Percentiles rank a stretch among this genome's conserved stretches.
phyloP scores from a whole-genome alignment of 345 rosid genomes.

The Eucalyptus erythrocorys region DNA sequence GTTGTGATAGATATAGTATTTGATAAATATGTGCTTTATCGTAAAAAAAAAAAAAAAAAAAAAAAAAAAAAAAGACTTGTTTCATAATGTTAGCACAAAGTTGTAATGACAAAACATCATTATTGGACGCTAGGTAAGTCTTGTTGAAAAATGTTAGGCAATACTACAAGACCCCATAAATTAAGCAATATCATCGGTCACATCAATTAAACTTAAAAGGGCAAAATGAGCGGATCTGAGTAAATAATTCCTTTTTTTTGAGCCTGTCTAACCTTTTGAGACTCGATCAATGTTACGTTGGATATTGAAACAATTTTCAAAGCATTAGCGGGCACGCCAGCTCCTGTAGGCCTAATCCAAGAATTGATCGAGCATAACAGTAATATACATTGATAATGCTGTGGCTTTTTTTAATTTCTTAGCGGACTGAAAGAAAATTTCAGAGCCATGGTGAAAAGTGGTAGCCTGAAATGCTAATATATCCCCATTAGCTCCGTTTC shows the following conservation, averaged over 20 bases:
- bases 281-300: neutral
- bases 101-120: neutral
- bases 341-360: neutral
- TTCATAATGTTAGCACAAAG: neutral
- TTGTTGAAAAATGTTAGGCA: neutral
- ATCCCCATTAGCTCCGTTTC: neutral
- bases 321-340: neutral
- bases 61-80: neutral
- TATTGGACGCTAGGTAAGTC: neutral
- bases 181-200: neutral
- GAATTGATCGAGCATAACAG: neutral
- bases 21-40: neutral
- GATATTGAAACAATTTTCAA: neutral
- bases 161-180: neutral
- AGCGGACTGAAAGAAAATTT: neutral
- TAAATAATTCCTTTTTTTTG: neutral
- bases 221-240: neutral
- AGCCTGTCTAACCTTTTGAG: rapidly evolving
- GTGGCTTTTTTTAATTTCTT: neutral
- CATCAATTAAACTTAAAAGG: neutral
- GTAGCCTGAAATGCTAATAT: neutral
- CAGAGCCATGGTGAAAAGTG: neutral
- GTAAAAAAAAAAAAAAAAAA: neutral
- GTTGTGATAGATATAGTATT: neutral
- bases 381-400: neutral